Base-by-base conservation (phyloP, 73 alveolate species). In the Blepharisma japonicum region DNA sequence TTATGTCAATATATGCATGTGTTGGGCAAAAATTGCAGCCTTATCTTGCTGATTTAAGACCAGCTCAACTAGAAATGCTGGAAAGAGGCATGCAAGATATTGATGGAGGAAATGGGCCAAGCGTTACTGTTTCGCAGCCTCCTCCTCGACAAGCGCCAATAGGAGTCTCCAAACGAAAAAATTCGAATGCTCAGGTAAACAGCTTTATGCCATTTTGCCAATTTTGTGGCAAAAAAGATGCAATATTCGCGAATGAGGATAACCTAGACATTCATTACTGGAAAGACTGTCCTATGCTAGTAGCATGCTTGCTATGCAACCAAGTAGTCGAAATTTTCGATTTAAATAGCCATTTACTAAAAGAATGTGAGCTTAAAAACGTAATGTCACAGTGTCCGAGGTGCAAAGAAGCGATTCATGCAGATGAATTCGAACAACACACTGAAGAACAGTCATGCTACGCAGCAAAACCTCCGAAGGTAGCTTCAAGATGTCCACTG, bases 401-500 rank as follows among this genome's bases (percentile, higher is more conserved):
- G 81, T 96, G 99, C 46, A 86, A 81, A 80, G 97, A 94, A 83
- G 97, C 98, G n/a, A 87, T 94, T n/a, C 79, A 77, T 49, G 61
- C 81, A 55, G 84, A 85, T 68, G 98, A 94, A 80, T 92, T 80
- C 83, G 98, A 96, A 54, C 78, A 85, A 23, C 99, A 96, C 79
- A 89, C 88, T 56, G 82, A 89, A 11, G 94, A 82, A 45, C 23
- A 39, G 67, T 50, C 80, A 46, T 81, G 84, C 20, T 54, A 25
- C 38, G 84, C 45, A 20, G 91, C 86, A 7, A 83, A 84, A 85
- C 87, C 92, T 61, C 88, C 89, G 45, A 83, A 78, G 45, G 90
- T 82, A 23, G 88, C 98, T 18, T 85, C 81, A 68, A 88, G 99
- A 84, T 96, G 99, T 80, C 98, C 99, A 20, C 90, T 96, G 49